Conservation (phyloP, 495 filamentous ascomycete genomes). For the Penicillium bovifimosum region DNA sequence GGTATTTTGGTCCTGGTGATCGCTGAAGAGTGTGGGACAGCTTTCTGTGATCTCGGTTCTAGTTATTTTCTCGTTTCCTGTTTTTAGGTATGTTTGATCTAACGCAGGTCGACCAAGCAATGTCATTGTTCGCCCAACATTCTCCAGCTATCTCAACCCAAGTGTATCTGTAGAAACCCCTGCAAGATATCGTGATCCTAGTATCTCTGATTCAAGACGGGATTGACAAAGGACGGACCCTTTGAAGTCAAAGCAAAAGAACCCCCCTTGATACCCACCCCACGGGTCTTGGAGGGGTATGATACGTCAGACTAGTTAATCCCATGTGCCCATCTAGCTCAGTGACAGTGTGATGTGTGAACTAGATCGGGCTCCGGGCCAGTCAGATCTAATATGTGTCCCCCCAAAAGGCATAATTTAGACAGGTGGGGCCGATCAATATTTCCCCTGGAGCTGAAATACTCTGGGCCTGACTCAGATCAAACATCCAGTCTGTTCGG, state of each 20-base stretch:
- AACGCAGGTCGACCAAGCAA: background rate
- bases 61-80: background rate
- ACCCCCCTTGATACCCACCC: constrained; percentile 1
- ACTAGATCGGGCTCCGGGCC: constrained; percentile 18
- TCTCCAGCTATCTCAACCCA: background rate
- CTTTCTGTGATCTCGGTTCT: background rate
- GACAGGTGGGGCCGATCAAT: constrained; percentile 5
- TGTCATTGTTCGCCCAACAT: background rate
- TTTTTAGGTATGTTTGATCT: background rate
- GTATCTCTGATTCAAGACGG: constrained; percentile 3
- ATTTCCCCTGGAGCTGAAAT: background rate
- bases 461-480: constrained; percentile 3
- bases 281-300: constrained; percentile 3
- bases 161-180: background rate
- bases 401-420: background rate
- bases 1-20: constrained; percentile 15
- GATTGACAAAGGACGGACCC: constrained; percentile 13
- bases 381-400: constrained; percentile 17
- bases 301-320: constrained; percentile 17
- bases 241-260: background rate
- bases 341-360: constrained; percentile 18
- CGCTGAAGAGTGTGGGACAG: background rate
- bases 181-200: background rate
- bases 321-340: constrained; percentile 8
- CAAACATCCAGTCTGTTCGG: constrained; percentile 6